Evolutionary conservation across 1,284 basidiomycete species (phyloP).

Genomic region (Cryptococcus deneoformans): DNA sequence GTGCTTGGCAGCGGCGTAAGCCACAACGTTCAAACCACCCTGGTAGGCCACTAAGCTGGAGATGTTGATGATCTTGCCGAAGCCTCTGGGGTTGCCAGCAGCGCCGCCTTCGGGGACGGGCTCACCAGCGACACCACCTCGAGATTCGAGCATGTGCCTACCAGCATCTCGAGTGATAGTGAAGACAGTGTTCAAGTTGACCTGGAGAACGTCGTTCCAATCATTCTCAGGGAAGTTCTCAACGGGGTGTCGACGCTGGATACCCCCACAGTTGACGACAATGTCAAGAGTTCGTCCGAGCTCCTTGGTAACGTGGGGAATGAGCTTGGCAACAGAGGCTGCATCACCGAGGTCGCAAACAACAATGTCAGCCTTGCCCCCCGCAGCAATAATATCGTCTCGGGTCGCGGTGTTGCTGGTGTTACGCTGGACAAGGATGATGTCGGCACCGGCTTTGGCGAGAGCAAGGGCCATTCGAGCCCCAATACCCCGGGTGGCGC

Average conservation of each 20-base stretch:
- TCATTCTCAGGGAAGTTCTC: slow-evolving; percentile 78
- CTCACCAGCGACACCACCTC: slow-evolving; percentile 46
- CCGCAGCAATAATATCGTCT: slow-evolving; percentile 55
- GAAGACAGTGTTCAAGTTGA: slow-evolving; percentile 53
- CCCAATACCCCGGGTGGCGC: slow-evolving; percentile 49
- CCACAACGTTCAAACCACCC: slow-evolving; percentile 71
- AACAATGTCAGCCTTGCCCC: slow-evolving; percentile 56
- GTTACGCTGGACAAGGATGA: slow-evolving; percentile 72
- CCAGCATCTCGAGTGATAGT: slow-evolving; percentile 51
- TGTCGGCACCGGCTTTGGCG: slow-evolving; percentile 64
- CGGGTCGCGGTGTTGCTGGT: slow-evolving; percentile 59
- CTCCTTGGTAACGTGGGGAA: slow-evolving; percentile 52
- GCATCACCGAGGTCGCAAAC: slow-evolving; percentile 73
- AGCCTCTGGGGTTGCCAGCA: slow-evolving; percentile 26
- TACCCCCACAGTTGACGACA: slow-evolving; percentile 92
- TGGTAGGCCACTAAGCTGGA: slow-evolving; percentile 51
- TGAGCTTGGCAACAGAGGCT: slow-evolving; percentile 62
- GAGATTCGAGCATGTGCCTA: slow-evolving; percentile 49
- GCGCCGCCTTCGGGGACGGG: slow-evolving; percentile 27
- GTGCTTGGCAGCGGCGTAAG: slow-evolving; percentile 84
- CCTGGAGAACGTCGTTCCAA: slow-evolving; percentile 76
- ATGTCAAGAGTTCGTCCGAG: slow-evolving; percentile 64
- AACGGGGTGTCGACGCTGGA: slow-evolving; percentile 79
- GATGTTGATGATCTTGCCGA: slow-evolving; percentile 54
- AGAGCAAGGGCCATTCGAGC: slow-evolving; percentile 51